Evolutionary conservation across 331 rosid genomes (phyloP), one percentile per base, ranked within the genome.

Genomic region (Acacia pycnantha): DNA sequence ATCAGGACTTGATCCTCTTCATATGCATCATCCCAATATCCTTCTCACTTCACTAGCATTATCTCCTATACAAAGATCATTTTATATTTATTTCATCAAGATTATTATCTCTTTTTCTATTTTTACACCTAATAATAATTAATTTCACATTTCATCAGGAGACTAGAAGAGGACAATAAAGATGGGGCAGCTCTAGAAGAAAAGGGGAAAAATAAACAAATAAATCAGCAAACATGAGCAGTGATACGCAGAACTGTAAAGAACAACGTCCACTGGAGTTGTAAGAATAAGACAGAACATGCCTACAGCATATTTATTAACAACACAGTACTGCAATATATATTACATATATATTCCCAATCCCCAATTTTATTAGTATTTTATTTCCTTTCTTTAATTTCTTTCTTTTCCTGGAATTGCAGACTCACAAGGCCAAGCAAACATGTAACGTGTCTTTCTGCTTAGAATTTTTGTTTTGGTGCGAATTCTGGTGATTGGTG

Each of bases 231-330:
- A 41, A 21, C 18, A 47, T 8, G 61, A 72, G 62, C 21, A 65
- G 26, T 29, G 59, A 15, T 26, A 26, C 13, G 12, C 11, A 24
- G 76, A 16, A 16, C 71, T 65, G 18, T 27, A 48, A 48, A 54
- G 37, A 43, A 29, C n/a, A 44, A 44, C n/a, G 22, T 70, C 75
- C 75, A 22, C n/a, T 48, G 77, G 43, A 27, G 43, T 47, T 72
- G 77, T 29, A 27, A 72, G 43, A 72, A 72, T 29, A 72, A 27
- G 77, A 72, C 77, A 47, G 26, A 72, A 72, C 76, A 71, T 7
- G 27, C 48, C 43, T 19, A 19, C 22, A 31, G 24, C 71, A 40
- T 62, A 27, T 61, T 24, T 62, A 62, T 26, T 40, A 21, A 69
- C 51, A 69, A 14, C 18, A 40, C 73, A n/a, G n/a, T n/a, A 9